Conservation (phyloP, 176 grass and related monocot genomes). For the Musa schizocarpa region DNA sequence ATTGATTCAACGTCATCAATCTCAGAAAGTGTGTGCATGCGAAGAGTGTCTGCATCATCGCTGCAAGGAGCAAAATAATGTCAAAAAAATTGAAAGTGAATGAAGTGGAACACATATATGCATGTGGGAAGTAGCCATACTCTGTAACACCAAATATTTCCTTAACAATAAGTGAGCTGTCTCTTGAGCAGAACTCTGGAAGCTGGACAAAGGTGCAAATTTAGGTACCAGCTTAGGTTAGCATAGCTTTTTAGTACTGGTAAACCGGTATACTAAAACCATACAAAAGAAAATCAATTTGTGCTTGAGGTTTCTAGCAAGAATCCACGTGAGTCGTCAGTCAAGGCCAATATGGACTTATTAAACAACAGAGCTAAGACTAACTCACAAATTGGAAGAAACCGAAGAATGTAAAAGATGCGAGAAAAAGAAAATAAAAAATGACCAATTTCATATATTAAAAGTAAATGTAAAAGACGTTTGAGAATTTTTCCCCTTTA, state of each 20-base stretch:
- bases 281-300: neutral
- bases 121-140: conserved; percentile 29
- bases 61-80: conserved; percentile 34
- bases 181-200: conserved; percentile 73
- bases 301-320: neutral
- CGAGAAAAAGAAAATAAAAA: too few species aligned
- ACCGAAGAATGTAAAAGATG: too few species aligned
- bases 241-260: neutral
- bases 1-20: conserved; percentile 63
- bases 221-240: neutral
- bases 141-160: conserved; percentile 98
- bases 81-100: neutral
- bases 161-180: conserved; percentile 73
- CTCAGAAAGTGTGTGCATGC: conserved; percentile 50
- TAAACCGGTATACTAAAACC: neutral
- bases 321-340: neutral
- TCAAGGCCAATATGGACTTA: neutral
- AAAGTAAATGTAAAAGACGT: too few species aligned
- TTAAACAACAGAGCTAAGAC: neutral
- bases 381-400: neutral
- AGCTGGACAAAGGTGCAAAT: conserved; percentile 49
- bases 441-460: too few species aligned
- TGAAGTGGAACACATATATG: conserved; percentile 10
- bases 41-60: conserved; percentile 79
- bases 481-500: too few species aligned